A percentile compares a stretch with the other conserved stretches of the same genome.
These are phyloP conservation scores for Salicornia ramosissima DNA, from an alignment of 148 eudicot species.

Conservation along the genomic window DNA sequence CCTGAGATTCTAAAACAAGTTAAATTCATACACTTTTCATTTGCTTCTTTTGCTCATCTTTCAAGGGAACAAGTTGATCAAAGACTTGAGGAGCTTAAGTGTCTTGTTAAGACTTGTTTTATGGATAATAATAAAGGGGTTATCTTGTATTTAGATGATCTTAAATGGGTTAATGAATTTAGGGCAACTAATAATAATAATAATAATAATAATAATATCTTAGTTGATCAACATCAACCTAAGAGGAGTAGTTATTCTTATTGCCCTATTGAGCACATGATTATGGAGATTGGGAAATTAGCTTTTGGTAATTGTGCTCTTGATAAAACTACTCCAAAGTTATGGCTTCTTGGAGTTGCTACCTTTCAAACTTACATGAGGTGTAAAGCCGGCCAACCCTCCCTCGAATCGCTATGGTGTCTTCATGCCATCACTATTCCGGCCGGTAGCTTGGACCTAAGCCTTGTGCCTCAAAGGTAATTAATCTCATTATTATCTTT, in stretches of 20 bases:
- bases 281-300: conserved; percentile 63
- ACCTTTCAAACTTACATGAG: conserved; percentile 73
- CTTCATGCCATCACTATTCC: conserved; percentile 74
- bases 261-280: conserved; percentile 73
- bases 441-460: conserved; percentile 47
- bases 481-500: background rate
- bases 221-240: conserved; percentile 24
- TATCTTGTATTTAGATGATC: conserved; percentile 68
- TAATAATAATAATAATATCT: conserved; percentile 18
- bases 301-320: conserved; percentile 26
- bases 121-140: conserved; percentile 46
- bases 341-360: conserved; percentile 76
- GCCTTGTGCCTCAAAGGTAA: conserved; percentile 67
- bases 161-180: conserved; percentile 69
- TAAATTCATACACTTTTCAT: conserved; percentile 49
- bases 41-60: conserved; percentile 38
- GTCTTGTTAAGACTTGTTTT: conserved; percentile 41
- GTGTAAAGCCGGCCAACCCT: conserved; percentile 45
- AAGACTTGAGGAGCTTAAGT: conserved; percentile 46
- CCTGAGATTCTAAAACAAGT: conserved; percentile 49
- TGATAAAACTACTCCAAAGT: conserved; percentile 40
- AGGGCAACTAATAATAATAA: conserved; percentile 29
- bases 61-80: conserved; percentile 54
- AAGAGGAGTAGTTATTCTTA: conserved; percentile 38
- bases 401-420: conserved; percentile 62